Conservation (phyloP, 371 early-diverging fungal species). For the Apophysomyces sp. region DNA sequence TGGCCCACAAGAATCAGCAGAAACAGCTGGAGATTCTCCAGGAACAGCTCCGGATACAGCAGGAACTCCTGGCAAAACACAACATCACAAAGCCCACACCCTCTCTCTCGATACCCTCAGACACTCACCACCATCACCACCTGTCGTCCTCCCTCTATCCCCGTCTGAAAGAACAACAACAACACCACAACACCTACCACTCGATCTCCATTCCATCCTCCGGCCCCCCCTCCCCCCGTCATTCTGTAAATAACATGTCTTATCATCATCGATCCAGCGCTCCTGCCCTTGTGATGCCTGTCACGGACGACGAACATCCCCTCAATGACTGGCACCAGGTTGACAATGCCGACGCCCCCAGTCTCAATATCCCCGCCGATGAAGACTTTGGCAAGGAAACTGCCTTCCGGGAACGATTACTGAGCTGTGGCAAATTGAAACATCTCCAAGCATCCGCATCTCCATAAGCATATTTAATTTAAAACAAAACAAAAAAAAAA, state of each 20-base stretch:
- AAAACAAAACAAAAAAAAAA: too few species aligned
- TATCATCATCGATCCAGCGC: slow-evolving; percentile 8
- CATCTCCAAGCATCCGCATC: slow-evolving; percentile 12
- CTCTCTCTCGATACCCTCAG: slow-evolving; percentile 9
- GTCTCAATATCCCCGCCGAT: slow-evolving; percentile 23
- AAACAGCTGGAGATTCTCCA: slow-evolving; percentile 36
- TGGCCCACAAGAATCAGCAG: slow-evolving; percentile 47
- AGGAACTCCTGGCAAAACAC: slow-evolving; percentile 29
- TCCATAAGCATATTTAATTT: not conserved
- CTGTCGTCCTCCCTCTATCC: not conserved
- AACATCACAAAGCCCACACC: slow-evolving; percentile 10
- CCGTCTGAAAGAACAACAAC: slow-evolving; percentile 5
- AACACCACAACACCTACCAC: not conserved
- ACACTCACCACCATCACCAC: not conserved
- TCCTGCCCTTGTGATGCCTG: slow-evolving; percentile 20
- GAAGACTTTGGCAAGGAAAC: slow-evolving; percentile 17
- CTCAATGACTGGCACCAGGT: not conserved
- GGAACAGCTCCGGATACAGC: slow-evolving; percentile 37
- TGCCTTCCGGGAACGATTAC: slow-evolving; percentile 25
- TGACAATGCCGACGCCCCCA: slow-evolving; percentile 5
- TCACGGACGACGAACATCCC: slow-evolving; percentile 7
- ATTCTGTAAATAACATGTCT: slow-evolving; percentile 5
- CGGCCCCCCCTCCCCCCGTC: slow-evolving; percentile 4
- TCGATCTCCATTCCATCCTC: slow-evolving; percentile 18
- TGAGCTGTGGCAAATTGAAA: slow-evolving; percentile 25